Percentiles rank a stretch among this genome's conserved stretches.
Conservation (phyloP, 441 rosid species). For the Eutrema salsugineum region DNA sequence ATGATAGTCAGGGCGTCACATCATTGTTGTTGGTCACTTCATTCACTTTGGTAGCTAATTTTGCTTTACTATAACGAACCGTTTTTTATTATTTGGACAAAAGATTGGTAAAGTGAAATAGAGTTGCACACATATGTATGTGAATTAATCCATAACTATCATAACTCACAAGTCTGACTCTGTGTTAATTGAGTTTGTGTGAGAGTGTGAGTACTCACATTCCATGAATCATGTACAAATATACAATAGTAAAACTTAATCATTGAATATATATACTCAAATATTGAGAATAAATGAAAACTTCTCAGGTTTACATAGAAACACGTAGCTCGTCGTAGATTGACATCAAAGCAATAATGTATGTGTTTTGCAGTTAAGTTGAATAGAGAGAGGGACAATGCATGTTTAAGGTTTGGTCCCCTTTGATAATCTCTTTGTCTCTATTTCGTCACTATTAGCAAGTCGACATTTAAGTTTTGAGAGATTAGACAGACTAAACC, state of each 20-base stretch:
- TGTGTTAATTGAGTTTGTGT: background rate
- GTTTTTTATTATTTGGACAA: too few species aligned
- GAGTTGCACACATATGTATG: too few species aligned
- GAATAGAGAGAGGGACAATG: conserved; percentile 23
- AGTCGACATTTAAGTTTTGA: conserved; percentile 25
- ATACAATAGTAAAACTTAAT: background rate
- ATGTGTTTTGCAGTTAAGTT: conserved; percentile 9
- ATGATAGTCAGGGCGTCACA: too few species aligned
- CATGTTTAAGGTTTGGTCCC: conserved; percentile 31
- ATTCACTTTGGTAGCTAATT: too few species aligned
- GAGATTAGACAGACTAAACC: conserved; percentile 8
- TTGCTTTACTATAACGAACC: too few species aligned
- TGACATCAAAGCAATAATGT: conserved; percentile 14
- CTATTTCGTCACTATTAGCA: conserved; percentile 18
- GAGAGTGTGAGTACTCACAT: too few species aligned
- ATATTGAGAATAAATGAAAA: too few species aligned
- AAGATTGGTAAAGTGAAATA: too few species aligned
- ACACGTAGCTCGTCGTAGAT: conserved; percentile 17
- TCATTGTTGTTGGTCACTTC: too few species aligned
- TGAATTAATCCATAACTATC: too few species aligned
- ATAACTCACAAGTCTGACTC: background rate
- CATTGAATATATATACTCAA: background rate
- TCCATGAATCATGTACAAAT: background rate
- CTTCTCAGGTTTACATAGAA: background rate
- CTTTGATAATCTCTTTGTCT: conserved; percentile 15